Evolutionary conservation across 2,329 filamentous ascomycete genomes (phyloP).

Genomic region (Arthrobotrys conoides): DNA sequence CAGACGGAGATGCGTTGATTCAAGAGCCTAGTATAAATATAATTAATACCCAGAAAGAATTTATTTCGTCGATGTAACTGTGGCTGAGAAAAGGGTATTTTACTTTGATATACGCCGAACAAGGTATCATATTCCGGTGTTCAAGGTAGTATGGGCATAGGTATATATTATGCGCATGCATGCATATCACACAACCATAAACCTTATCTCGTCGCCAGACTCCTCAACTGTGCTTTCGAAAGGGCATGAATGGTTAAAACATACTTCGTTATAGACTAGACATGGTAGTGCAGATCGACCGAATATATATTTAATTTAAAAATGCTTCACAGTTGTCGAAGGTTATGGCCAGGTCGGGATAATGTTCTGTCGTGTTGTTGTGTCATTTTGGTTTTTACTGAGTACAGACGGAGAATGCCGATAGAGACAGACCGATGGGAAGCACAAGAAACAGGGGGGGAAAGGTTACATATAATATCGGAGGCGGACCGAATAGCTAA

Average conservation of each 20-base stretch:
- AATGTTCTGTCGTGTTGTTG: conserved; percentile 13
- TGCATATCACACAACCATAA: conserved; percentile 4
- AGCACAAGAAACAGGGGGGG: conserved; percentile 9
- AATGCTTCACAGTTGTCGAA: background rate
- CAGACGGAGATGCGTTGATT: background rate
- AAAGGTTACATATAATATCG: conserved; percentile 27
- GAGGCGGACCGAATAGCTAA: background rate
- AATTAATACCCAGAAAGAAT: background rate
- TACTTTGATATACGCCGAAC: background rate
- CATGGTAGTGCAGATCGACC: no score
- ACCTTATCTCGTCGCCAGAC: no score
- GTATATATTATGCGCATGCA: background rate
- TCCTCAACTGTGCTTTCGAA: background rate
- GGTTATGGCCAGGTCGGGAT: background rate
- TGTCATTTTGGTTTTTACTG: conserved; percentile 22
- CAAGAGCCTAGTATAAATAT: no score
- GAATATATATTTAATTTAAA: no score
- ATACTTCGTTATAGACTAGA: no score
- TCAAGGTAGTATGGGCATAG: background rate
- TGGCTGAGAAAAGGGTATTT: background rate
- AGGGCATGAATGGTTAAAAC: no score
- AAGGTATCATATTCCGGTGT: no score
- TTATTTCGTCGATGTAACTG: conserved; percentile 6
- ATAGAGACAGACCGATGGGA: no score
- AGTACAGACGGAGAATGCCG: conserved; percentile 6